Percentiles rank a stretch among this genome's conserved stretches.
Conservation (phyloP, 2,329 filamentous ascomycete species). For the Myriosclerotinia scirpicola region DNA sequence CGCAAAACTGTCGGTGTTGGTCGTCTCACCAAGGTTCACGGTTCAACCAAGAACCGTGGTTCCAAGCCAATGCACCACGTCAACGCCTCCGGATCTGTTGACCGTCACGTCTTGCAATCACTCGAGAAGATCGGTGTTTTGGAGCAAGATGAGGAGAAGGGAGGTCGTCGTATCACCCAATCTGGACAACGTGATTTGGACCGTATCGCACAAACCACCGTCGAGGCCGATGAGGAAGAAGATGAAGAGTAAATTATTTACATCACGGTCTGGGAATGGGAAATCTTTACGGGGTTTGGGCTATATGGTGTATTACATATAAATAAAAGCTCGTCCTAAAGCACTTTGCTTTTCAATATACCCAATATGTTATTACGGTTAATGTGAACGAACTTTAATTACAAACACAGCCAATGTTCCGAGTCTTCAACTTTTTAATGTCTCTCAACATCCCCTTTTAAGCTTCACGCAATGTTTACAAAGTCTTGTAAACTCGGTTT, state of each 20-base stretch:
- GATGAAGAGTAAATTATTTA: constrained; percentile 60
- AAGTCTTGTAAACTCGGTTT: background rate
- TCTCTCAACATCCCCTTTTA: background rate
- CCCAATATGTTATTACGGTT: constrained; percentile 17
- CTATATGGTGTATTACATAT: constrained; percentile 28
- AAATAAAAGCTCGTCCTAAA: constrained; percentile 23
- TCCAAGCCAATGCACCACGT: constrained; percentile 90
- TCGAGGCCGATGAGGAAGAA: constrained; percentile 70
- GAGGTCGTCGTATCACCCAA: constrained; percentile 97
- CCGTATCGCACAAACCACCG: constrained; percentile 82
- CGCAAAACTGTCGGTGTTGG: constrained; percentile 99
- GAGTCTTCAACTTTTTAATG: background rate
- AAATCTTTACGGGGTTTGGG: constrained; percentile 30
- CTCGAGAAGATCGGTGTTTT: constrained; percentile 99
- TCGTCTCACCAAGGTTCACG: constrained; percentile 95
- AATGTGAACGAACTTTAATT: constrained; percentile 12
- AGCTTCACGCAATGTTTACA: background rate
- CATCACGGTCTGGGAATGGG: constrained; percentile 30
- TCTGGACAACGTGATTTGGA: constrained; percentile 98
- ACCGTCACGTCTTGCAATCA: constrained; percentile 96
- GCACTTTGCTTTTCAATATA: constrained; percentile 24
- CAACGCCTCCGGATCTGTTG: constrained; percentile 89
- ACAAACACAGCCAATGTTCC: background rate
- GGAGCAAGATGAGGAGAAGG: constrained; percentile 97
- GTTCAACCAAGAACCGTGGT: constrained; percentile 95